Evolutionary conservation across 306 rosid species (phyloP).

Genomic region (Potentilla sterilis): DNA sequence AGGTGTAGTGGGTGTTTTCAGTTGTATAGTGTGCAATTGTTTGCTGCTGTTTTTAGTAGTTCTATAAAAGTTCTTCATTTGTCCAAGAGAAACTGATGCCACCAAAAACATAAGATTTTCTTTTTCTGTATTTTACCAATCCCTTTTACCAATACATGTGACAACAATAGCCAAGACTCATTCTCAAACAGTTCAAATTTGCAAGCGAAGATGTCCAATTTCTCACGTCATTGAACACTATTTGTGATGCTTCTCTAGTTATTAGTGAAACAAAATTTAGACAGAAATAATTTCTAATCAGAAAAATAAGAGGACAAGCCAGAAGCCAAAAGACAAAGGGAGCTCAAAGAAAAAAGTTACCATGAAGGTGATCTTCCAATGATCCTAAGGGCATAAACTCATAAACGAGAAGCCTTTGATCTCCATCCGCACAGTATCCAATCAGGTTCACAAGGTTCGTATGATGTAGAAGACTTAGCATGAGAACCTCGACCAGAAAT

Average conservation of each 20-base stretch:
- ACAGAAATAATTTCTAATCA: slow-evolving; percentile 4
- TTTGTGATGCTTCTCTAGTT: background rate
- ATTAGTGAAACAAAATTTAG: slow-evolving; percentile 17
- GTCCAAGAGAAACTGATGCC: background rate
- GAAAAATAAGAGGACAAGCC: background rate
- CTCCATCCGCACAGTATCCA: slow-evolving; percentile 95
- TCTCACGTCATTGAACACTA: slow-evolving; percentile 1
- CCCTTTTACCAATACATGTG: too few species aligned
- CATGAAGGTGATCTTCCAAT: slow-evolving; percentile 87
- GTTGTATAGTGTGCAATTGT: background rate
- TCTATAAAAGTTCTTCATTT: background rate
- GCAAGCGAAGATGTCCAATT: background rate
- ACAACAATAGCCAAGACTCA: background rate
- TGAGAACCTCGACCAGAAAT: slow-evolving; percentile 89
- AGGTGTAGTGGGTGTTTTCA: background rate
- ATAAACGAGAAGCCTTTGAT: slow-evolving; percentile 92
- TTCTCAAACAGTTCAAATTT: background rate
- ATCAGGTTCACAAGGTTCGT: slow-evolving; percentile 77
- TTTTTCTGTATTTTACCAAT: background rate
- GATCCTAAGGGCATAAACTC: slow-evolving; percentile 82
- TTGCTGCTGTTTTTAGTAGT: background rate
- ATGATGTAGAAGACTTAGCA: slow-evolving; percentile 93
- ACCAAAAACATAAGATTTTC: background rate
- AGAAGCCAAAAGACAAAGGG: background rate
- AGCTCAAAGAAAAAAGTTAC: slow-evolving; percentile 33